A percentile compares a stretch with the other conserved stretches of the same genome.
These are phyloP conservation scores for Penicillium sp. DNA, from an alignment of 2,329 filamentous ascomycete species.

Conservation along the genomic window DNA sequence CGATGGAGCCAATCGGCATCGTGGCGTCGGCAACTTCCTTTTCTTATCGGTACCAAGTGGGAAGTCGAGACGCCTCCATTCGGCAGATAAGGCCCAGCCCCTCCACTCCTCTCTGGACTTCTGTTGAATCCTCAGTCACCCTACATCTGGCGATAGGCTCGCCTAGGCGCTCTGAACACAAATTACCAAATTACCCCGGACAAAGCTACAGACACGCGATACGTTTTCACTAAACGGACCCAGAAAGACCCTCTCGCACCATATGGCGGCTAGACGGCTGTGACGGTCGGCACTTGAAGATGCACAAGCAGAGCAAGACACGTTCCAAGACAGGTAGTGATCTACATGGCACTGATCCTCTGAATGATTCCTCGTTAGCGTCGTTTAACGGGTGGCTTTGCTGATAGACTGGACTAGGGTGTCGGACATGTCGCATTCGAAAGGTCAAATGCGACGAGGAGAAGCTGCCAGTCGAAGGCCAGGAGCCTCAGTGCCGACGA, in stretches of 20 bases:
- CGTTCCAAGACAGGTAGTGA: slow-evolving; percentile 32
- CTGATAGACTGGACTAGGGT: slow-evolving; percentile 20
- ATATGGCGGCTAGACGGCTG: slow-evolving; percentile 10
- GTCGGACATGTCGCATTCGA: slow-evolving; percentile 33
- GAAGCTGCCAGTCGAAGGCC: slow-evolving; percentile 19
- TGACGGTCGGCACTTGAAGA: slow-evolving; percentile 12
- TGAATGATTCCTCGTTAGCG: too few relatives aligned
- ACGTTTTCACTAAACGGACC: neutral
- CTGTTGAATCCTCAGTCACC: neutral
- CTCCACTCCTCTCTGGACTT: slow-evolving; percentile 11
- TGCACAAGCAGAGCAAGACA: slow-evolving; percentile 27
- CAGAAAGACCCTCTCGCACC: neutral
- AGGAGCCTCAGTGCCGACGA: slow-evolving; percentile 30
- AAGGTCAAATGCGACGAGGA: slow-evolving; percentile 37
- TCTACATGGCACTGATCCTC: slow-evolving; percentile 6
- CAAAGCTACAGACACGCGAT: neutral
- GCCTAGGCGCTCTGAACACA: neutral
- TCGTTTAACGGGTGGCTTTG: neutral
- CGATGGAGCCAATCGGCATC: slow-evolving; percentile 29
- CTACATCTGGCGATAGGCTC: slow-evolving; percentile 1
- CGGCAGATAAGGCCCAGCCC: slow-evolving; percentile 14
- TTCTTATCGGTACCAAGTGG: neutral
- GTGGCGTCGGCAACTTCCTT: slow-evolving; percentile 13
- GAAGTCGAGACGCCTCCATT: slow-evolving; percentile 6
- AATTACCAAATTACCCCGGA: neutral